A percentile compares a stretch with the other conserved stretches of the same genome.
Conservation (phyloP, 2,329 filamentous ascomycete species). For the Hypoxylon sp. region DNA sequence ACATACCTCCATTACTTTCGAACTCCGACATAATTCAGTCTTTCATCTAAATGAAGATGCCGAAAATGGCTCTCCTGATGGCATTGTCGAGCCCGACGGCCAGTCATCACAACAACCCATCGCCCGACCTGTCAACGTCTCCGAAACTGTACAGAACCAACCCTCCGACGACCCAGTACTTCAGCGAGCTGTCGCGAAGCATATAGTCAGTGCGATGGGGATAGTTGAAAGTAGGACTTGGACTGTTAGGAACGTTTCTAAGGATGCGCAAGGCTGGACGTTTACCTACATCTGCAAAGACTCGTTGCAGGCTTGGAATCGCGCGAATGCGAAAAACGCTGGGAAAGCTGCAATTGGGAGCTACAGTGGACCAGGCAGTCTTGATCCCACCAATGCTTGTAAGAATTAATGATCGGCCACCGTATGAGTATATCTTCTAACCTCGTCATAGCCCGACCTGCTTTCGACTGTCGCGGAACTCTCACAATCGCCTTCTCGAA, state of each 20-base stretch:
- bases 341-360: slow-evolving; percentile 62
- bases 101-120: slow-evolving; percentile 50
- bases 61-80: slow-evolving; percentile 57
- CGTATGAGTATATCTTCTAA: slow-evolving; percentile 31
- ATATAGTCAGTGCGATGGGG: slow-evolving; percentile 63
- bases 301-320: slow-evolving; percentile 67
- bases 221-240: slow-evolving; percentile 66
- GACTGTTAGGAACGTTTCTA: slow-evolving; percentile 62
- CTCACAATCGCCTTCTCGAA: slow-evolving; percentile 66
- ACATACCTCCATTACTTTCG: slow-evolving; percentile 64
- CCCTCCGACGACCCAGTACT: slow-evolving; percentile 63
- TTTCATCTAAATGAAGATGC: slow-evolving; percentile 60
- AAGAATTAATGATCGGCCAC: slow-evolving; percentile 43
- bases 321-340: slow-evolving; percentile 61
- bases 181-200: slow-evolving; percentile 66
- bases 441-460: slow-evolving; percentile 64
- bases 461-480: slow-evolving; percentile 71
- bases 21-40: slow-evolving; percentile 62
- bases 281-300: slow-evolving; percentile 69
- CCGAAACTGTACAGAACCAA: slow-evolving; percentile 65
- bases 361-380: slow-evolving; percentile 63
- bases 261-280: slow-evolving; percentile 65
- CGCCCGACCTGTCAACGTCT: slow-evolving; percentile 60
- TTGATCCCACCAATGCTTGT: slow-evolving; percentile 64
- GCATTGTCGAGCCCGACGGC: slow-evolving; percentile 38